Base-by-base conservation (phyloP, 2,329 filamentous ascomycete genomes). In the Trichoderma citrinoviride region DNA sequence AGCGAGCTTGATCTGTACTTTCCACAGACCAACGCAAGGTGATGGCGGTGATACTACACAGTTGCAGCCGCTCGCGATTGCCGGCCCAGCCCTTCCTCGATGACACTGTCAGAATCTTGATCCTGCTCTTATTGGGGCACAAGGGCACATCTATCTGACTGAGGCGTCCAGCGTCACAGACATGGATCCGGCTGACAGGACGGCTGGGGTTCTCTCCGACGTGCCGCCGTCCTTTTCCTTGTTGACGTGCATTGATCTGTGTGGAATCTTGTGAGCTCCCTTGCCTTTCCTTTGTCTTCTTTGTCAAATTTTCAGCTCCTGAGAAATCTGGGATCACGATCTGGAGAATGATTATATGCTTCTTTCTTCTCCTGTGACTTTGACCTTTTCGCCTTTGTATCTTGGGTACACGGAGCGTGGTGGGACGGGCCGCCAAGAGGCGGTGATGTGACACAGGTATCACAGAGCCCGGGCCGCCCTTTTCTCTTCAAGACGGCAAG, bases 121-220 rank as follows among this genome's bases (percentile, higher is more conserved):
- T 29, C n/a, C 25, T 58, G 21, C 43, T 44, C 33, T 37, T 37
- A 12, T 37, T 52, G 43, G 44, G 57, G 44, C 23, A 29, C 33
- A 37, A n/a, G 7, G 15, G 43, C 41, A n/a, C n/a, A n/a, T n/a
- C 33, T 23, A 43, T 64, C 52, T 56, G 17, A 56, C 50, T 64
- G 61, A 64, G 52, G 61, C 61, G 40, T 5, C 61, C 61, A 56
- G 50, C 52, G 52, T 37, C 29, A 50, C 25, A 29, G 40, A 33
- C 43, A 64, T 64, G 61, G 61, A 64, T 64, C 27, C 41, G 41
- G 61, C 61, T 64, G 55, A 64, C 49, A 52, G 49, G 33, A 12
- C 49, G 25, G 49, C 47, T 50, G 27, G 49, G 3, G 29, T 44
- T 47, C 23, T 25, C 61, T 23, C 61, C 61, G 61, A 64, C 52